Percentiles rank a stretch among this genome's conserved stretches.
These are phyloP conservation scores for Penicillium aurantiogriseum DNA, from an alignment of 2,329 filamentous ascomycete genomes.

Conservation along the genomic window DNA sequence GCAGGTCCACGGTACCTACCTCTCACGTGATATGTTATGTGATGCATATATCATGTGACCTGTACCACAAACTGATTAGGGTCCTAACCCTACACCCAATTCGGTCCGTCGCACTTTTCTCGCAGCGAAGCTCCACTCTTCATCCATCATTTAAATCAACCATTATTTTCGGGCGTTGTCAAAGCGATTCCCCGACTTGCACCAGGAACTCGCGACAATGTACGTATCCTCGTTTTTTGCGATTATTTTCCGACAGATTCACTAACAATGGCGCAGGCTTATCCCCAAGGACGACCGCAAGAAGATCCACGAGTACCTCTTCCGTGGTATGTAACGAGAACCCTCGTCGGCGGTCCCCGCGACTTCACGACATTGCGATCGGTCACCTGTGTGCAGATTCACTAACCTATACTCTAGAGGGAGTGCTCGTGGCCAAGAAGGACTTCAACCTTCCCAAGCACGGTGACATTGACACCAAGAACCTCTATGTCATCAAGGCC, in stretches of 20 bases:
- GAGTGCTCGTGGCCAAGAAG: conserved; percentile 95
- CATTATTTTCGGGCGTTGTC: conserved; percentile 43
- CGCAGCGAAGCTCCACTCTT: conserved; percentile 33
- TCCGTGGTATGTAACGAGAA: conserved; percentile 65
- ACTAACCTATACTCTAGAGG: conserved; percentile 51
- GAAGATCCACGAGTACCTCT: conserved; percentile 99
- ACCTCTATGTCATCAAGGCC: conserved; percentile 99
- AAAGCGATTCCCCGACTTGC: conserved; percentile 55
- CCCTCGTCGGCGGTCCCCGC: conserved; percentile 16
- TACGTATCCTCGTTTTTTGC: conserved; percentile 27
- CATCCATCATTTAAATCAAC: conserved; percentile 38
- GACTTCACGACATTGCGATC: conserved; percentile 5
- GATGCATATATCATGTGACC: conserved; percentile 3
- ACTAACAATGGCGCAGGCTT: conserved; percentile 61
- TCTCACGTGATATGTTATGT: background rate
- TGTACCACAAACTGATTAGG: conserved; percentile 24
- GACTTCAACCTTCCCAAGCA: conserved; percentile 99
- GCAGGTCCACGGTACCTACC: too few species aligned
- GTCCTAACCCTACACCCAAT: conserved; percentile 33
- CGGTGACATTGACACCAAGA: conserved; percentile 98
- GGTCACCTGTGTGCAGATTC: conserved; percentile 5
- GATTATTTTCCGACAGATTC: background rate
- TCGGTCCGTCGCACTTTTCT: conserved; percentile 40
- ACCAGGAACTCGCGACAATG: conserved; percentile 56
- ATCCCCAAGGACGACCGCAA: conserved; percentile 99